phyloP scores from a whole-genome alignment of 2,329 filamentous ascomycete species.

The Sporothrix schenckii region DNA sequence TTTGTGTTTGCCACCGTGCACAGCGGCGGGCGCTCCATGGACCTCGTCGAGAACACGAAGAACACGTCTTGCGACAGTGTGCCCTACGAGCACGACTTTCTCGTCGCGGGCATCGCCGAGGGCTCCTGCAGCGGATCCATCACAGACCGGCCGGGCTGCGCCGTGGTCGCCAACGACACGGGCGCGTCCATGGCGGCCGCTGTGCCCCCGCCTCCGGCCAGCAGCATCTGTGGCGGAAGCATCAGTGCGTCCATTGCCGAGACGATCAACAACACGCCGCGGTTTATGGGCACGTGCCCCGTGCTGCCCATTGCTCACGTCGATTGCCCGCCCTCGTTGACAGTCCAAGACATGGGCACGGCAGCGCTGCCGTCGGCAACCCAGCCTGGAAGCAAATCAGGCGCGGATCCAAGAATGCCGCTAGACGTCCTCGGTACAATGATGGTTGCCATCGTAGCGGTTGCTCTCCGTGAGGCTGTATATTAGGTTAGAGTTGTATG shows the following conservation, averaged over 20 bases:
- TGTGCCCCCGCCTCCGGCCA: background rate
- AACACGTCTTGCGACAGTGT: background rate
- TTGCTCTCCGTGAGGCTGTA: background rate
- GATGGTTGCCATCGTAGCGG: background rate
- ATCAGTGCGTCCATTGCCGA: background rate
- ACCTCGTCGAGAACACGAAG: background rate
- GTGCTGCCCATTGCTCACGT: conserved; percentile 4
- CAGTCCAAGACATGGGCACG: background rate
- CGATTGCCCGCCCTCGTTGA: background rate
- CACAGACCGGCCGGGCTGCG: background rate
- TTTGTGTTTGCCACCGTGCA: conserved; percentile 16
- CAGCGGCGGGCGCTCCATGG: background rate
- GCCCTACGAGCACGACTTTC: conserved; percentile 4
- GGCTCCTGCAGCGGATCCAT: conserved; percentile 11
- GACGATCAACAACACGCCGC: background rate
- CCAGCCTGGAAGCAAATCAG: background rate
- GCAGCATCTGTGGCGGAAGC: background rate
- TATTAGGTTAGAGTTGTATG: background rate
- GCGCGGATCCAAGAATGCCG: background rate
- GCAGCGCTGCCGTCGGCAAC: conserved; percentile 4
- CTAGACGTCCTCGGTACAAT: background rate
- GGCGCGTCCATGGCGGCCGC: background rate
- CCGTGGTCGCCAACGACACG: conserved; percentile 13
- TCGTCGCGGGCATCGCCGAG: conserved; percentile 2
- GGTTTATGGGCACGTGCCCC: background rate